Evolutionary conservation across 768 basidiomycete species (phyloP).

Genomic region (Boletellus sp.): DNA sequence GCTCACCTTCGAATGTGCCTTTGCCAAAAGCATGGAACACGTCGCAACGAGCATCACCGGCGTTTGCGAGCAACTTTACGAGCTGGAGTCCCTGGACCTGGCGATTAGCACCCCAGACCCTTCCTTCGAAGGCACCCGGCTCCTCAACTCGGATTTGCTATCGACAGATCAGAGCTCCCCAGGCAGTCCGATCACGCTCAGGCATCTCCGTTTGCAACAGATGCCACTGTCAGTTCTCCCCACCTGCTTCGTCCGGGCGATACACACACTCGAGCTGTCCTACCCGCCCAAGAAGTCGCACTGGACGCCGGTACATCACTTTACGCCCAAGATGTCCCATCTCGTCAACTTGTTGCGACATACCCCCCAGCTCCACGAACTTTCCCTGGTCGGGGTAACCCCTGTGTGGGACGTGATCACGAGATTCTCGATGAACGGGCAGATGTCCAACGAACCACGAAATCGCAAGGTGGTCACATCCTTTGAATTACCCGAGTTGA

Average conservation of each 20-base stretch:
- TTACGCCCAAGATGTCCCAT: conserved; percentile 38
- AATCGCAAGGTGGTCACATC: conserved; percentile 12
- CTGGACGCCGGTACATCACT: conserved; percentile 24
- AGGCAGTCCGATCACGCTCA: conserved; percentile 13
- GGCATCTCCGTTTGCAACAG: conserved; percentile 39
- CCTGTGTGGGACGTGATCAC: conserved; percentile 37
- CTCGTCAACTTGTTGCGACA: conserved; percentile 36
- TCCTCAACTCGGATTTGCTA: conserved; percentile 20
- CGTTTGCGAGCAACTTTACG: conserved; percentile 14
- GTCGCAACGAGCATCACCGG: conserved; percentile 21
- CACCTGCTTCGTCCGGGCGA: conserved; percentile 34
- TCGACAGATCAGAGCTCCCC: conserved; percentile 7
- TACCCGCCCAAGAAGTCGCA: conserved; percentile 33
- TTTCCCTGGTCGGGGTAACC: conserved; percentile 41
- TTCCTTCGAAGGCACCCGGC: conserved; percentile 25
- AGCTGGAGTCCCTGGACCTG: conserved; percentile 30
- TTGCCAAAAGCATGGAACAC: conserved; percentile 27
- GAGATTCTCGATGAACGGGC: conserved; percentile 10
- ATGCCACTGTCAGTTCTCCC: conserved; percentile 40
- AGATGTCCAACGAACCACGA: conserved; percentile 6
- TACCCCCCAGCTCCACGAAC: conserved; percentile 40
- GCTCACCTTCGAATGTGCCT: conserved; percentile 33
- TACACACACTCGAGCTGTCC: conserved; percentile 41
- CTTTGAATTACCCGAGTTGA: conserved; percentile 38
- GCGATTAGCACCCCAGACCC: conserved; percentile 24